phyloP scores from a whole-genome alignment of 768 basidiomycete species.

The Pholiota molesta region DNA sequence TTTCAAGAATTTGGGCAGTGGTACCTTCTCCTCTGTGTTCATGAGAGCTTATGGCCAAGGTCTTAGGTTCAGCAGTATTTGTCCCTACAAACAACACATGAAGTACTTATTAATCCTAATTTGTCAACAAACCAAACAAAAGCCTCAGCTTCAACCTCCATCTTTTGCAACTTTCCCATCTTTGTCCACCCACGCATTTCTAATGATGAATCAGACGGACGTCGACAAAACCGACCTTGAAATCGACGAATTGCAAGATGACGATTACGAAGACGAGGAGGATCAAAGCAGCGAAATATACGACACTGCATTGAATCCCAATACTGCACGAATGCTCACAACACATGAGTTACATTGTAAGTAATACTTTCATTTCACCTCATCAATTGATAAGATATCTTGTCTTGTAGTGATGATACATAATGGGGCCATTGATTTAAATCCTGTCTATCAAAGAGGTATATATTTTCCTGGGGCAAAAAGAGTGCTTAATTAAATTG shows the following conservation, averaged over 20 bases:
- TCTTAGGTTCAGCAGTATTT: neutral
- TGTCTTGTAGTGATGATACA: slow-evolving; percentile 61
- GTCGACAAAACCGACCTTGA: slow-evolving; percentile 31
- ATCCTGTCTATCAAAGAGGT: slow-evolving; percentile 78
- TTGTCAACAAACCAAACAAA: neutral
- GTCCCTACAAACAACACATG: neutral
- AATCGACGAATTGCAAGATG: slow-evolving; percentile 52
- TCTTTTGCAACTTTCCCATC: neutral
- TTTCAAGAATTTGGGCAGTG: slow-evolving; percentile 70
- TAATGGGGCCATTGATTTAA: slow-evolving; percentile 68
- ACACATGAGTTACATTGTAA: slow-evolving; percentile 51
- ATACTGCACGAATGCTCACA: slow-evolving; percentile 42
- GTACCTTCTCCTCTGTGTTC: slow-evolving; percentile 42
- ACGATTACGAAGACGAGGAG: slow-evolving; percentile 45
- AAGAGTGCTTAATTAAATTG: neutral
- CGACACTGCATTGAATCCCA: slow-evolving; percentile 43
- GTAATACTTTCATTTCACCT: slow-evolving; percentile 17
- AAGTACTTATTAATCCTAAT: neutral
- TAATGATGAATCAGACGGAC: slow-evolving; percentile 15
- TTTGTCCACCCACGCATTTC: neutral
- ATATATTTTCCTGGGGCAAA: slow-evolving; percentile 18
- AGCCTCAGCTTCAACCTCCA: neutral
- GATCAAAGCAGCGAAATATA: slow-evolving; percentile 35
- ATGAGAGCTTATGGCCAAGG: neutral
- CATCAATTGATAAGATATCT: neutral